phyloP scores from a whole-genome alignment of 1,284 basidiomycete genomes.

The Fomitopsis schrenkii region DNA sequence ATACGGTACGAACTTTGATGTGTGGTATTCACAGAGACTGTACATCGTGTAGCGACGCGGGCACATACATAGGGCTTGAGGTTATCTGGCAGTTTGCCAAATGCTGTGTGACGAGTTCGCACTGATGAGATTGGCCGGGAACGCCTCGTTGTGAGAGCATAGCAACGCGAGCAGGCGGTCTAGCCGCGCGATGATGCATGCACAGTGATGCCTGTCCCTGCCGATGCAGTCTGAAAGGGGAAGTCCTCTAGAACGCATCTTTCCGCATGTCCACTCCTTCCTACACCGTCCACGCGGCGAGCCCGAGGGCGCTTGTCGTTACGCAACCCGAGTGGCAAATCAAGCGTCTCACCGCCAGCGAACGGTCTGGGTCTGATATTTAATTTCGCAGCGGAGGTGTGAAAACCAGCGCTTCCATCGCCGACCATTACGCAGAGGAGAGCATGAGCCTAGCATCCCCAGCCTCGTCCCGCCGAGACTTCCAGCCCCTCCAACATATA shows the following conservation, averaged over 20 bases:
- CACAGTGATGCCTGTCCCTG: too few relatives aligned
- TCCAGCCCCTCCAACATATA: constrained; percentile 12
- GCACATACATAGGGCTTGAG: too few relatives aligned
- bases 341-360: neutral
- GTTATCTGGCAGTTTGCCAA: too few relatives aligned
- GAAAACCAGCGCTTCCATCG: constrained; percentile 2
- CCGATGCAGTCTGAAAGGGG: neutral
- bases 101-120: too few relatives aligned
- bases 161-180: too few relatives aligned
- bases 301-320: neutral
- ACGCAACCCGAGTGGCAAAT: neutral
- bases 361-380: neutral
- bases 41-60: too few relatives aligned
- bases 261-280: neutral
- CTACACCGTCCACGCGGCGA: neutral
- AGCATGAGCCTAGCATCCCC: constrained; percentile 6
- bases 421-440: neutral
- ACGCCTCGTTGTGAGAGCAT: too few relatives aligned
- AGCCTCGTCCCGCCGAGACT: constrained; percentile 24
- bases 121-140: too few relatives aligned
- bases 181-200: too few relatives aligned
- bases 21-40: neutral
- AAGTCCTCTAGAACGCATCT: neutral
- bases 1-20: neutral
- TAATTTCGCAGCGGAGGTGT: neutral